Percentiles rank a stretch among this genome's conserved stretches.
phyloP scores from a whole-genome alignment of 768 basidiomycete genomes.

The Pleurotus pulmonarius region DNA sequence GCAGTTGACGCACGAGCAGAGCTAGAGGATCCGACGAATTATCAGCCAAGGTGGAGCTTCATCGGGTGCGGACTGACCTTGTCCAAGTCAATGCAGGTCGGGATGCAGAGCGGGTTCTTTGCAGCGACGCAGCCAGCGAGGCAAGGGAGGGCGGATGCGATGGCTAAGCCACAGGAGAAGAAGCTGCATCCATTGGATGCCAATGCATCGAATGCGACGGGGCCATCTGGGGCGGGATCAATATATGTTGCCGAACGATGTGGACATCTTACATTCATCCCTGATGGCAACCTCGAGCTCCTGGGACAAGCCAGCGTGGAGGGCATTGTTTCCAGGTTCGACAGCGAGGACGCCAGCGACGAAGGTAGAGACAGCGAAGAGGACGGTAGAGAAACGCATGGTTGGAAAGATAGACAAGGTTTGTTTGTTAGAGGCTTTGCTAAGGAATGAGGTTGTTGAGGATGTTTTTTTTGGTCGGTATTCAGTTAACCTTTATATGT shows the following conservation, averaged over 20 bases:
- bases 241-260: background rate
- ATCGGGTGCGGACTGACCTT: background rate
- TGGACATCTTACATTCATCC: background rate
- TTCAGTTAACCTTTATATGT: too few species aligned
- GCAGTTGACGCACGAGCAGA: background rate
- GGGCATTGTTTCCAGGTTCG: background rate
- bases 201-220: background rate
- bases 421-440: too few species aligned
- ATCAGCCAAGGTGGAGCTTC: background rate
- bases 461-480: too few species aligned
- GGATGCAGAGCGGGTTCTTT: background rate
- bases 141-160: background rate
- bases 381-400: background rate
- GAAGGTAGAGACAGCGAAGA: background rate
- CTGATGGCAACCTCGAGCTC: background rate
- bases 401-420: background rate
- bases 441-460: too few species aligned
- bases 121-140: background rate
- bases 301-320: background rate
- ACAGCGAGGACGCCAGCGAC: background rate
- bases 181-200: background rate
- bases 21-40: background rate
- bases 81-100: background rate
- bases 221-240: background rate
- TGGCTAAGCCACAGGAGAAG: background rate